Conservation (phyloP, 2,329 filamentous ascomycete genomes). For the Stagonosporopsis tanaceti region DNA sequence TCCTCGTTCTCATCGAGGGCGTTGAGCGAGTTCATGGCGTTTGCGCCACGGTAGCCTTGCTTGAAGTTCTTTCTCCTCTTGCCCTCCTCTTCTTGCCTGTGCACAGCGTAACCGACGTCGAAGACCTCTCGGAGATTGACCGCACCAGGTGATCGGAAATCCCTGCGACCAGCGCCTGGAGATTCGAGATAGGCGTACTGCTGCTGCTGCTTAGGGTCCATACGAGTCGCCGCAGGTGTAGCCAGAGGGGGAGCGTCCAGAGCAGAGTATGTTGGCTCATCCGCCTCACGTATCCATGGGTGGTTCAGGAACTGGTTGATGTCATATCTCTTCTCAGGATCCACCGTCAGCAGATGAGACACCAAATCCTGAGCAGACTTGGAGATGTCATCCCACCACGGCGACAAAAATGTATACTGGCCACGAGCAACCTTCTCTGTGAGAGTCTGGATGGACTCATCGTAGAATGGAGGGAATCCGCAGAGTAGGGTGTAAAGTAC, state of each 20-base stretch:
- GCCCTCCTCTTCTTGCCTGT: constrained; percentile 93
- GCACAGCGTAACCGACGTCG: constrained; percentile 97
- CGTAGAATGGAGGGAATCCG: constrained; percentile 97
- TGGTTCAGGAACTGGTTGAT: constrained; percentile 94
- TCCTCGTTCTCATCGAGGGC: constrained; percentile 70
- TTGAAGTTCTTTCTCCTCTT: constrained; percentile 87
- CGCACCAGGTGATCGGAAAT: constrained; percentile 94
- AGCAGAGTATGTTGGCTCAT: constrained; percentile 72
- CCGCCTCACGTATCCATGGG: constrained; percentile 83
- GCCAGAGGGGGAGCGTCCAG: constrained; percentile 75
- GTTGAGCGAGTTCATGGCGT: constrained; percentile 71
- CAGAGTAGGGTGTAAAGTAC: constrained; percentile 96
- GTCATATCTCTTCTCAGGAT: constrained; percentile 92
- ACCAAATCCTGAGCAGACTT: constrained; percentile 94
- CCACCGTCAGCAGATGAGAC: constrained; percentile 89
- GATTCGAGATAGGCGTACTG: constrained; percentile 65
- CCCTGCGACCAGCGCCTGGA: constrained; percentile 74
- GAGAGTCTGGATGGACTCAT: constrained; percentile 95
- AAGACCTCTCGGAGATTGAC: constrained; percentile 97
- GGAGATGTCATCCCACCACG: constrained; percentile 99
- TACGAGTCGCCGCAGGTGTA: constrained; percentile 67
- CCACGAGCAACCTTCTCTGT: constrained; percentile 97
- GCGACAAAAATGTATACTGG: constrained; percentile 96
- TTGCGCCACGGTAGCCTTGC: constrained; percentile 71
- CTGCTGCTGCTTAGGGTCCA: constrained; percentile 64